Base-by-base conservation (phyloP, 768 basidiomycete genomes). In the Mycena galopus region DNA sequence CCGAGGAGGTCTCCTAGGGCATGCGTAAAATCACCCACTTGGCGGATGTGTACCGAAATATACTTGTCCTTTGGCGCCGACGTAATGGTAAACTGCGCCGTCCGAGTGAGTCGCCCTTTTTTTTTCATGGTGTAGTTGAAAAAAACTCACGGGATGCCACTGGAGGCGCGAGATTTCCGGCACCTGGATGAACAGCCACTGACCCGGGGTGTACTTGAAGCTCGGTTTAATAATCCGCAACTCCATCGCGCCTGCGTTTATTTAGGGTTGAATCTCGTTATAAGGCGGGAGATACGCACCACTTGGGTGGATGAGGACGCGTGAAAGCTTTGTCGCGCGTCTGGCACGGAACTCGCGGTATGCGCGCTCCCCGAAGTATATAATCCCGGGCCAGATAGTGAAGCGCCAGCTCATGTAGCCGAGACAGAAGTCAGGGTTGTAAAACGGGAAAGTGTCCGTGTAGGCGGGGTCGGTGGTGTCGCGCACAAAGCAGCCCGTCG, bases 11-110 rank as follows among this genome's bases (percentile, higher is more conserved):
- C 92, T 27, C 95, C 96, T 23, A 98, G 90, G 21, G 88, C 91
- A 42, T 88, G 88, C 4, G 96, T 96, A 84, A 89, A 96, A 81
- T 96, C 95, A 69, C 96, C 96, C 39, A 94, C 96, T 85, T 97
- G 96, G 79, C 96, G 94, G 76, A 98, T 93, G 81, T 97, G 96
- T 59, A 97, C 82, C 35, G 95, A 96, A 50, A 98, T 89, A 78
- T 95, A 97, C 3, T 95, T 93, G 77, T 98, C 96, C 75, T 96
- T 95, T 3, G 96, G 96, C 21, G 96, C 95, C 51, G 96, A 96
- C 0, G 95, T 96, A 83, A 96, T 96, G 44, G 95, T 96, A 83
- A 97, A 96, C 94, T 96, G 76, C 25, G 11, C 17, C 10, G 11
- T 33, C 25, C 19, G 12, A 25, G 3, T n/a, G 7, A 23, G 16